Base-by-base conservation (phyloP, 768 basidiomycete species). In the Leccinellum luteum region DNA sequence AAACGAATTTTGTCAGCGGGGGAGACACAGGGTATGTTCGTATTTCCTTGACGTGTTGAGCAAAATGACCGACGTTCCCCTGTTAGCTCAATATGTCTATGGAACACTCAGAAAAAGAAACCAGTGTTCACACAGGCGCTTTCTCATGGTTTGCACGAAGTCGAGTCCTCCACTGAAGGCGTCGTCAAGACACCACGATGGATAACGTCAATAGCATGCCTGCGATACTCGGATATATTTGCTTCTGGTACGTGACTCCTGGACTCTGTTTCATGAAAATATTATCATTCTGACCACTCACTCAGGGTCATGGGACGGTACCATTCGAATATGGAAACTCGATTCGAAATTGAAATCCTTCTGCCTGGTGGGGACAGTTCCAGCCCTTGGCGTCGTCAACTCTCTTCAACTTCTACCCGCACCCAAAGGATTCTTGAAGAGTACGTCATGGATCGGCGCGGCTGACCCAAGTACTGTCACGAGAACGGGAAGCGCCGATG, bases 71-170 rank as follows among this genome's bases (percentile, higher is more conserved):
- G 23, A 65, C 12, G 28, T 12, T 38, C 15, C 9, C 13, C 7
- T 27, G 27, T 32, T 60, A 59, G 95, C 0, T 89, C 94, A n/a
- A 86, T 99, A 67, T 90, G 83, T 59, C 80, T 99, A 4, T 99
- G 96, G 94, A 84, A 81, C 30, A 97, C 85, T 10, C 81, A 83
- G 59, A 96, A 94, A 80, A 98, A 98, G 78, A 98, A 98, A 73
- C 93, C 97, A 0, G 76, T 96, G 45, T 97, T 91, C 73, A 92
- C 88, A 0, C 84, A 89, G 57, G 79, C 88, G 6, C 75, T 98
- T 47, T 91, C 93, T 4, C 97, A 99, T 70, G 97, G 97, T 5
- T 74, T 94, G 45, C 81, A 90, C 62, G 84, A 89, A 69, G 76
- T 79, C 6, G 73, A 79, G 14, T 90, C 89, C 1, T 83, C 89